Evolutionary conservation across 768 basidiomycete species (phyloP), one percentile per base, ranked within the genome.

Genomic region (Mycena olivaceomarginata): DNA sequence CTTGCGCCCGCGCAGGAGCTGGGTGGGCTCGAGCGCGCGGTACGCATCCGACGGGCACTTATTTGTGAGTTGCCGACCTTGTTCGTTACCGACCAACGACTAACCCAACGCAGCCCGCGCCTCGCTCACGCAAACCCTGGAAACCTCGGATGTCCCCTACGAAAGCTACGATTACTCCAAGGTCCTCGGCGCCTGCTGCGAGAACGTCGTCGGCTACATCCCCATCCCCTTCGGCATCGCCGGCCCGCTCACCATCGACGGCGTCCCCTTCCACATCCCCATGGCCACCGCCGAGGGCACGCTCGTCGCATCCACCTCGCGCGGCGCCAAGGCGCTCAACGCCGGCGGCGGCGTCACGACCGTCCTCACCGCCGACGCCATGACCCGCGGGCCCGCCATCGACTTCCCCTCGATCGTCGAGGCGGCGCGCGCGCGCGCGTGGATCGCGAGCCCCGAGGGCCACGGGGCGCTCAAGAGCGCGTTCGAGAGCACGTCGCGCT

Each of bases 271-370:
- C 81, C 98, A 94, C 53, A 98, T 99, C 81, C 98, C 98, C 10
- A 99, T 99, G 98, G 98, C 98, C 57, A 99, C 98, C 6, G 98
- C 98, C n/a, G 98, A 99, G 85, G 98, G 98, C 75, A 99, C 98
- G 0, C 93, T 99, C 70, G 98, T 99, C 76, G 98, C 98, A 0
- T 99, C 98, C 7, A 96, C 98, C 0, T 99, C 98, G 0, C 94
- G 98, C 77, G 98, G 98, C 9, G 98, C 97, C 88, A 99, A 99
- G 86, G 98, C 98, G 0, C 93, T 99, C 80, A 99, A 99, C 83
- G 93, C 97, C 1, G 96, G 96, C 64, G 98, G 98, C 68, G 98
- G 98, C 43, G 98, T 99, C 2, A 94, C 94, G 0, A 99, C 98
- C 5, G 98, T 99, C 20, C 87, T 99, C 77, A 96, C 93, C 2